Evolutionary conservation across 768 basidiomycete genomes (phyloP), one percentile per base, ranked within the genome.

Genomic region (Brasilioporus rufonigricans): DNA sequence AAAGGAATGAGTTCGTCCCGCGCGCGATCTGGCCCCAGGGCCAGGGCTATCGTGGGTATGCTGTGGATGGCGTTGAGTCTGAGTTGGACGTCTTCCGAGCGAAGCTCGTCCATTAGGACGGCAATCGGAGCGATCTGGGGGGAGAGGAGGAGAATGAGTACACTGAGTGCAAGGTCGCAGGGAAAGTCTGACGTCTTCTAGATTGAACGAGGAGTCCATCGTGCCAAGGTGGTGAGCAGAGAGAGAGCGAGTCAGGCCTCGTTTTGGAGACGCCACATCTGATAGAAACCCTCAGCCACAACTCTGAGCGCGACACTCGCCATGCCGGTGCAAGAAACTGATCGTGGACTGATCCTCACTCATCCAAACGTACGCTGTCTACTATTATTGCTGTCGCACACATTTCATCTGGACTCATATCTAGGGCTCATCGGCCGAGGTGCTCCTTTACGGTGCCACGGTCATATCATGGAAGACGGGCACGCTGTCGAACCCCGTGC

Each of bases 21-120:
- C 24, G 95, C 91, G 63, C 97, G 91, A 78, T 95, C 90, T 40
- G 93, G 86, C 7, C 97, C 96, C 48, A 99, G 81, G 18, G 97
- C 97, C 58, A 99, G 83, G 6, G 96, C 96, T 74, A 99, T 99
- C 45, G 97, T 99, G 48, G 94, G 93, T 66, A 99, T 84, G 73
- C 95, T 91, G 73, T 94, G 93, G 60, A 99, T 95, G 57, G 97
- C 95, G 62, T 96, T 95, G 68, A 99, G 79, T 52, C 97, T 89
- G 44, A 98, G 76, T 73, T 95, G 91, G 49, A 98, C 95, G 74
- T 99, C 97, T 70, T 99, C 97, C 48, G 94, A 93, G 64, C 94
- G 91, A 53, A 98, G 80, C 76, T 98, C 96, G 77, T 98, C 96
- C 89, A 97, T 94, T 52, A 97, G 83, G 70, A 97, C 88, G 66